Evolutionary conservation across 2,329 filamentous ascomycete genomes (phyloP), one percentile per base, ranked within the genome.

Genomic region (Diplodia intermedia): DNA sequence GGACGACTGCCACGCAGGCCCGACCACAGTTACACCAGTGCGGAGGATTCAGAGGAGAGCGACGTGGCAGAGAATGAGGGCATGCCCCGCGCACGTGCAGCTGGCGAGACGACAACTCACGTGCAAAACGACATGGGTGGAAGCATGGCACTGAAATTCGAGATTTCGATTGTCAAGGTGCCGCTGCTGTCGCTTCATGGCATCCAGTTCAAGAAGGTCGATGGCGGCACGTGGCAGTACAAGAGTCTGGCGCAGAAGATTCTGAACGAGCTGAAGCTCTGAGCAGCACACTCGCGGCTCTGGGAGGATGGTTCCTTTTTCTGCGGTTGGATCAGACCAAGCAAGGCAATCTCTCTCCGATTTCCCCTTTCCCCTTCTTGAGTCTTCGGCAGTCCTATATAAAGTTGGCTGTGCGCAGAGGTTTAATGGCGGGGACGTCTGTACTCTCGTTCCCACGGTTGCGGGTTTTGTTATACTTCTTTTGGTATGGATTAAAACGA

Each of bases 211-310:
- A 99, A 99, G 85, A 93, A 95, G 77, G 90, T 98, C 72, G 88
- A 92, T 68, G 94, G 95, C 43, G 94, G 96, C 69, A 98, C 95
- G 69, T 98, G 94, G 94, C 94, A 97, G 79, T 99, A 97, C 82
- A 97, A 97, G 84, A 94, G 92, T 76, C 96, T 98, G 93, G 95
- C 95, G 43, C 94, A 97, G 80, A 93, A 93, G 74, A 97, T 99
- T 74, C 83, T 99, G 73, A 89, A 91, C 76, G 93, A 95, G 78
- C 82, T 99, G 72, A 89, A 89, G 76, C 86, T 98, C 71, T 97
- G 82, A 83, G 60, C 60, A 52, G 20, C 23, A 26, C 23, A 26
- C 23, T 26, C 23, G 23, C 23, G 23, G 23, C 6, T 47, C 14
- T 9, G 7, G 31, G 18, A 29, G 55, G 55, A 20, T 18, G 40